These are phyloP conservation scores for Diphasiastrum complanatum DNA, from an alignment of 83 land plant species.

Conservation along the genomic window DNA sequence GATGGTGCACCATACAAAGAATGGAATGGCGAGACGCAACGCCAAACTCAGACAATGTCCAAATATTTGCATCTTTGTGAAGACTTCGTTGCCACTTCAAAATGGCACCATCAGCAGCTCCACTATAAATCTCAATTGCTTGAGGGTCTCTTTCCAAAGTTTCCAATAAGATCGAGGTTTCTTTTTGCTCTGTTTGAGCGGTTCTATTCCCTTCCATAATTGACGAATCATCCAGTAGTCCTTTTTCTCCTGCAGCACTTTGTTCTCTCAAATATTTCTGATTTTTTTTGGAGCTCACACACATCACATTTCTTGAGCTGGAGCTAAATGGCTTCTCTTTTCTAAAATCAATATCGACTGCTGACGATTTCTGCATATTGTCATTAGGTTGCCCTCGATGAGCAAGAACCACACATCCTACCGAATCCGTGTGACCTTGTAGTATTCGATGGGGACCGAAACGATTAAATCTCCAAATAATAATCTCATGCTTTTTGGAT, in stretches of 20 bases:
- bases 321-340: too few species aligned
- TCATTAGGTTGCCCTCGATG: constrained; percentile 16
- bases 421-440: constrained; percentile 33
- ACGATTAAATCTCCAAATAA: constrained; percentile 30
- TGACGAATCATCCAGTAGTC: too few species aligned
- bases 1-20: constrained; percentile 28
- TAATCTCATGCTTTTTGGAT: constrained; percentile 11
- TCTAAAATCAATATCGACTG: too few species aligned
- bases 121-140: constrained; percentile 27
- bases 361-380: too few species aligned
- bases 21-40: constrained; percentile 13
- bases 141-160: constrained; percentile 6
- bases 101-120: constrained; percentile 23
- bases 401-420: constrained; percentile 18
- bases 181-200: not conserved
- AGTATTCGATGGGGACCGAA: constrained; percentile 30
- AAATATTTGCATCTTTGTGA: constrained; percentile 12
- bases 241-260: too few species aligned
- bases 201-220: not conserved
- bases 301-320: too few species aligned
- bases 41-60: constrained; percentile 16
- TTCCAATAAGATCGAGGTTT: not conserved
- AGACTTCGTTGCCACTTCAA: constrained; percentile 25
- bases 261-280: too few species aligned
- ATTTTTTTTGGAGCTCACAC: too few species aligned